These are phyloP conservation scores for Dictyostelium firmibasis DNA, from an alignment of 78 protist species.

Conservation along the genomic window DNA sequence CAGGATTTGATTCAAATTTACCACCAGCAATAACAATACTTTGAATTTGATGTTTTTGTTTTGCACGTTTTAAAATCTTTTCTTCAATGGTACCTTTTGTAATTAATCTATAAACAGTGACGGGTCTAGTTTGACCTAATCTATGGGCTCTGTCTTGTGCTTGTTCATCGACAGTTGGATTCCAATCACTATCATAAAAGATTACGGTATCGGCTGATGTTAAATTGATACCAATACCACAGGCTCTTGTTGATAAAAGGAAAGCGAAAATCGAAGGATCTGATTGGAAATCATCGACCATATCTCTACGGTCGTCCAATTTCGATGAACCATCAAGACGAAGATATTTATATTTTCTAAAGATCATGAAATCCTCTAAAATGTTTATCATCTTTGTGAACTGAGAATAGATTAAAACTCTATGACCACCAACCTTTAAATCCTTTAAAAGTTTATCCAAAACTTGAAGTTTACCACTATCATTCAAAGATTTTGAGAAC, in stretches of 20 bases:
- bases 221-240: constrained; percentile 98
- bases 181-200: constrained; percentile 98
- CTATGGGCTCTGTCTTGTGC: constrained; percentile 98
- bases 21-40: constrained; percentile 91
- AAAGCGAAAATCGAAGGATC: constrained; percentile 85
- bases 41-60: constrained; percentile 92
- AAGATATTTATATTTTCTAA: constrained; percentile 71
- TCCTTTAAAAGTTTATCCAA: constrained; percentile 84
- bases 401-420: constrained; percentile 95
- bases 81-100: constrained; percentile 94
- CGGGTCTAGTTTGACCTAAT: constrained; percentile 87
- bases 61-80: constrained; percentile 91
- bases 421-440: constrained; percentile 87
- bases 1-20: constrained; percentile 47
- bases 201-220: constrained; percentile 99
- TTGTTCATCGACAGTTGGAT: constrained; percentile 95
- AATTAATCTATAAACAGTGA: constrained; percentile 92
- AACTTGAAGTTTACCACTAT: constrained; percentile 84
- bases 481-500: constrained; percentile 70
- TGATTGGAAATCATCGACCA: constrained; percentile 90
- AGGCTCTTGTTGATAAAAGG: constrained; percentile 96
- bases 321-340: constrained; percentile 95
- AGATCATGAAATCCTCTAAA: constrained; percentile 87
- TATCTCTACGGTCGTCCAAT: constrained; percentile 88
- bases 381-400: constrained; percentile 94